Evolutionary conservation across 2,329 filamentous ascomycete species (phyloP).

Genomic region (Fusarium sp.): DNA sequence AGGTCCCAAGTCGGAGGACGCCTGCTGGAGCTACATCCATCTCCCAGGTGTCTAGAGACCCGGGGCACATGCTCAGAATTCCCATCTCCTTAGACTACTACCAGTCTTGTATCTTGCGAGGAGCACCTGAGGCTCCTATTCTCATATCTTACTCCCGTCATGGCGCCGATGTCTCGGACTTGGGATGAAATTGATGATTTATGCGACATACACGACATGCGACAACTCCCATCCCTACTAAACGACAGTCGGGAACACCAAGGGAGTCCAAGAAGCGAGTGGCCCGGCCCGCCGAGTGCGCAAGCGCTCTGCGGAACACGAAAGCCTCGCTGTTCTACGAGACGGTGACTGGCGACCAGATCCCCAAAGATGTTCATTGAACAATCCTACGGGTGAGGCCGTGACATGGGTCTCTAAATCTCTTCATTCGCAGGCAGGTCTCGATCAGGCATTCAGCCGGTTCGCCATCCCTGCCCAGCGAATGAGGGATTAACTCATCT

Average conservation of each 20-base stretch:
- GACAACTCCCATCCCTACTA: not conserved
- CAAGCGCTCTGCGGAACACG: not conserved
- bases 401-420: too few species aligned
- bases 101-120: slow-evolving; percentile 22
- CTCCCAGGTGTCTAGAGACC: slow-evolving; percentile 48
- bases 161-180: slow-evolving; percentile 28
- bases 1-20: slow-evolving; percentile 38
- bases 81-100: not conserved
- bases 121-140: slow-evolving; percentile 18
- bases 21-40: slow-evolving; percentile 49
- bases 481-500: not conserved
- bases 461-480: not conserved
- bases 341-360: slow-evolving; percentile 1
- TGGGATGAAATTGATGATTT: slow-evolving; percentile 22
- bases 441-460: too few species aligned
- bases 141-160: slow-evolving; percentile 10
- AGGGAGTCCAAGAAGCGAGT: not conserved
- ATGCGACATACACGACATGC: slow-evolving; percentile 14
- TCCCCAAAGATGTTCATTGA: slow-evolving; percentile 2
- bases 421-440: too few species aligned
- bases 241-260: not conserved
- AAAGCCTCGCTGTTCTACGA: slow-evolving; percentile 4
- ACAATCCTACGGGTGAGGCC: too few species aligned
- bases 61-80: not conserved
- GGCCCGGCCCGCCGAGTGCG: not conserved